phyloP scores from a whole-genome alignment of 345 rosid genomes.

The Rhodomyrtus tomentosa region DNA sequence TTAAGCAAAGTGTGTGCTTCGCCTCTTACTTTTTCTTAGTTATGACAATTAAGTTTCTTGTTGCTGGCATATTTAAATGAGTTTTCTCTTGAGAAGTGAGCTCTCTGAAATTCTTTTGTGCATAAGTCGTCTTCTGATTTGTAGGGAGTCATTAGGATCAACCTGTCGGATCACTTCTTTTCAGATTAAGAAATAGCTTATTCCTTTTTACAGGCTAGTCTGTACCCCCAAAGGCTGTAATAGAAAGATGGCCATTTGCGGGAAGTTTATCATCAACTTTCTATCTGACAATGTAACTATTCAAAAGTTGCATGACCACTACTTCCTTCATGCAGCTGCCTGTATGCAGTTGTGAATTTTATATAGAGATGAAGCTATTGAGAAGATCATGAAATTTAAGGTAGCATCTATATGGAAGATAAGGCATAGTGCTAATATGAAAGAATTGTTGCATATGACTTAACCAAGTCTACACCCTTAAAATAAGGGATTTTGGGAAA shows the following conservation, averaged over 20 bases:
- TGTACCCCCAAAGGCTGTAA: background rate
- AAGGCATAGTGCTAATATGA: background rate
- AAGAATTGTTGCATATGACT: background rate
- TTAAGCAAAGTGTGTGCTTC: conserved; percentile 67
- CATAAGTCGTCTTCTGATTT: background rate
- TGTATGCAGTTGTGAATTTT: background rate
- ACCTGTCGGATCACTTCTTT: background rate
- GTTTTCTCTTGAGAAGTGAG: background rate
- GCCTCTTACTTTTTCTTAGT: background rate
- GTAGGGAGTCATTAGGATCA: background rate
- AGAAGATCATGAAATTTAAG: background rate
- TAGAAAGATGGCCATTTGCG: background rate
- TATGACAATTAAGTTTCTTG: background rate
- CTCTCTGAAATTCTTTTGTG: background rate
- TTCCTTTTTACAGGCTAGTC: background rate
- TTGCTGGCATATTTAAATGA: background rate
- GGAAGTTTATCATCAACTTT: background rate
- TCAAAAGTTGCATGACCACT: background rate
- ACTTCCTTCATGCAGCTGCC: background rate
- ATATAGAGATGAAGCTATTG: background rate
- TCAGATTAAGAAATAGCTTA: background rate
- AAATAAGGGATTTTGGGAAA: background rate
- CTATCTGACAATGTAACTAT: background rate
- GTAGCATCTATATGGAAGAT: background rate
- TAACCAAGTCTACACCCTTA: background rate